Conservation (phyloP, 352 stramenopile genomes). For the Phytophthora boehmeriae region DNA sequence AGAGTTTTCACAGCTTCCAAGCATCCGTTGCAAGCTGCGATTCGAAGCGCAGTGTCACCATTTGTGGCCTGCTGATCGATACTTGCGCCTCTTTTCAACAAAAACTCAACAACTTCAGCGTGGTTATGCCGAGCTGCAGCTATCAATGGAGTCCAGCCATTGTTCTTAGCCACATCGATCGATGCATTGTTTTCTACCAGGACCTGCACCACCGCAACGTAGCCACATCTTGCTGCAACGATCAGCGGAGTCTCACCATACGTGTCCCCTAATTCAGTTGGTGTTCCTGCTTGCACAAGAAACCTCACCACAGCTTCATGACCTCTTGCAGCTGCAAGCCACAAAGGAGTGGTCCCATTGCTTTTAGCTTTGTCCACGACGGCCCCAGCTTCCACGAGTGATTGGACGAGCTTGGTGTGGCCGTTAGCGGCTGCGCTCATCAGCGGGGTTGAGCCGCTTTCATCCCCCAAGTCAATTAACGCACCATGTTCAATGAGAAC, state of each 20-base stretch:
- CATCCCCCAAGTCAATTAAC: conserved; percentile 7
- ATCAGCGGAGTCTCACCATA: too few species aligned
- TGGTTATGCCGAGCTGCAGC: not conserved
- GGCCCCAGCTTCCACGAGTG: not conserved
- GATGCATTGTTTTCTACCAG: not conserved
- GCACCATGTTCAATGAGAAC: not conserved
- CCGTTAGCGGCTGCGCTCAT: conserved; percentile 4
- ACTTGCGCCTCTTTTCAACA: conserved; percentile 1
- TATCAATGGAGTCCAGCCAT: not conserved
- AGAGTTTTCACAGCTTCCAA: not conserved
- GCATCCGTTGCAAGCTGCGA: not conserved
- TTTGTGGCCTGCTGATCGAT: not conserved
- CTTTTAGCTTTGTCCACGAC: not conserved
- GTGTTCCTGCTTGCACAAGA: not conserved
- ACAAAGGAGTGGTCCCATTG: not conserved
- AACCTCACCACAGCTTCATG: not conserved
- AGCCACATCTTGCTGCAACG: too few species aligned
- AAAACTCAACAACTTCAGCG: not conserved
- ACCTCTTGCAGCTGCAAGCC: not conserved
- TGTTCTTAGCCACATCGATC: not conserved
- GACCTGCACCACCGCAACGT: not conserved
- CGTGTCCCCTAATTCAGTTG: too few species aligned
- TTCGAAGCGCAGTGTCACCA: conserved; percentile 2
- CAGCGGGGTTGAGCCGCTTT: not conserved
- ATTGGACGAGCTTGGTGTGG: conserved; percentile 1